Evolutionary conservation across 345 rosid species (phyloP).

Genomic region (Mallotus nudiflorus): DNA sequence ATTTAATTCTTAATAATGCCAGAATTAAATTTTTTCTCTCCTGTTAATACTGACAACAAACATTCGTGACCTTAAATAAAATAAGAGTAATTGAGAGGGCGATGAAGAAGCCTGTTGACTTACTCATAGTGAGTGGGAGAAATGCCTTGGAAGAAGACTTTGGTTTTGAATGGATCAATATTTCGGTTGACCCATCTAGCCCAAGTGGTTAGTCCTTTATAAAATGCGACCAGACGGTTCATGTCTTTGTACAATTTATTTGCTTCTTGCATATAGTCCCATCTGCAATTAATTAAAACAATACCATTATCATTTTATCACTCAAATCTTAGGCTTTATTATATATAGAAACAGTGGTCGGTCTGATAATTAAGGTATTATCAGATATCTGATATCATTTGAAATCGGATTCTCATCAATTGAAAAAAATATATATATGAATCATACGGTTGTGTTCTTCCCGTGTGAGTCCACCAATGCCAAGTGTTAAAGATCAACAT

Average conservation of each 20-base stretch:
- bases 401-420: too few relatives aligned
- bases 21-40: too few relatives aligned
- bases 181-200: constrained; percentile 79
- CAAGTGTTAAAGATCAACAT: constrained; percentile 78
- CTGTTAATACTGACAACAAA: too few relatives aligned
- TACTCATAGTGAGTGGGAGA: constrained; percentile 92
- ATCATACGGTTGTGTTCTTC: constrained; percentile 66
- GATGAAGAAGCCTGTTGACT: constrained; percentile 19
- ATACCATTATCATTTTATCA: background rate
- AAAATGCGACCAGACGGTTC: constrained; percentile 77
- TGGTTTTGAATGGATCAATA: constrained; percentile 68
- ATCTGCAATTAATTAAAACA: constrained; percentile 40
- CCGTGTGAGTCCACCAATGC: constrained; percentile 97
- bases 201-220: constrained; percentile 91
- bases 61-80: background rate
- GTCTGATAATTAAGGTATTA: too few relatives aligned
- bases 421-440: too few relatives aligned
- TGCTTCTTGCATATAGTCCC: constrained; percentile 74
- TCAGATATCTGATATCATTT: too few relatives aligned
- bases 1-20: too few relatives aligned
- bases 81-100: background rate
- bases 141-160: constrained; percentile 78
- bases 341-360: too few relatives aligned
- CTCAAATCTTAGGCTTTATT: too few relatives aligned
- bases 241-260: constrained; percentile 63